Percentiles rank a stretch among this genome's conserved stretches.
Conservation (phyloP, 2,329 filamentous ascomycete species). For the Paracamarosporium sp. region DNA sequence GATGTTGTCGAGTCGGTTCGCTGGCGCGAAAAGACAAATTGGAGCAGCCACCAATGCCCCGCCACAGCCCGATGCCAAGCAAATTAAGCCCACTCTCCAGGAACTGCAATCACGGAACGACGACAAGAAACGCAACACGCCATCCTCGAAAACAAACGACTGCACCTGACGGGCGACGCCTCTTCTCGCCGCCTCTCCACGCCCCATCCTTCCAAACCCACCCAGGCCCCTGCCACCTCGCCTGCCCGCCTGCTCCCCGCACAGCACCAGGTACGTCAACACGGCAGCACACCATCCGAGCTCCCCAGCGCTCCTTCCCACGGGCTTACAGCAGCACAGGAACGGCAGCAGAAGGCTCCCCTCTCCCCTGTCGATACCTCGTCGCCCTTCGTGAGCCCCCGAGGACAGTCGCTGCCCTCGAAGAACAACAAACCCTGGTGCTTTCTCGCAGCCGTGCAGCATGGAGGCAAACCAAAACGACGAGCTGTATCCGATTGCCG, state of each 20-base stretch:
- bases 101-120: slow-evolving; percentile 27
- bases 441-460: slow-evolving; percentile 28
- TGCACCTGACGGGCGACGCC: not conserved
- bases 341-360: slow-evolving; percentile 2
- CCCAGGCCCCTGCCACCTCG: not conserved
- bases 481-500: slow-evolving; percentile 99
- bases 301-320: slow-evolving; percentile 25
- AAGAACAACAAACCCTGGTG: slow-evolving; percentile 19
- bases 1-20: not conserved
- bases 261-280: slow-evolving; percentile 46
- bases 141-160: slow-evolving; percentile 13
- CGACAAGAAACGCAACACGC: slow-evolving; percentile 25
- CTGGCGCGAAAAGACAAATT: slow-evolving; percentile 1
- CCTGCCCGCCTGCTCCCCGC: slow-evolving; percentile 23
- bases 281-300: slow-evolving; percentile 29
- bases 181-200: not conserved
- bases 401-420: slow-evolving; percentile 29
- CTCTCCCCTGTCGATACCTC: slow-evolving; percentile 18
- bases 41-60: slow-evolving; percentile 9
- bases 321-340: slow-evolving; percentile 27
- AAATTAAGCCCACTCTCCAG: slow-evolving; percentile 21
- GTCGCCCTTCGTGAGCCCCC: slow-evolving; percentile 14
- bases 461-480: slow-evolving; percentile 97
- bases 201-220: not conserved
- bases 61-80: slow-evolving; percentile 9